Conservation (phyloP, 306 rosid genomes). For the Castanea sativa region DNA sequence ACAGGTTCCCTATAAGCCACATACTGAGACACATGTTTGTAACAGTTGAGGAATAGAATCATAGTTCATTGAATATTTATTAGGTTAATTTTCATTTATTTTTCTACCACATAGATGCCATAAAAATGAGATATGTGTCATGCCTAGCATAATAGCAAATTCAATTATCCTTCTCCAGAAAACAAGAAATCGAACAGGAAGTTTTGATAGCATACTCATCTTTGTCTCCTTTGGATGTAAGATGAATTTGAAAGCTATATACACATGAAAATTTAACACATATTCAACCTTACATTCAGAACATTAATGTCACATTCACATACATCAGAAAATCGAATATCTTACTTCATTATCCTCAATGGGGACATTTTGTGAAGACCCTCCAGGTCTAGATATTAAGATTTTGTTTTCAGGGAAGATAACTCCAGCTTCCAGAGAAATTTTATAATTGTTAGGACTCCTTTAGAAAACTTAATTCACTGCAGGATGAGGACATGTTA, state of each 20-base stretch:
- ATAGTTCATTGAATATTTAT: not conserved
- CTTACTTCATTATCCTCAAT: not conserved
- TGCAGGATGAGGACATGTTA: too few relatives aligned
- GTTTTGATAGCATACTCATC: not conserved
- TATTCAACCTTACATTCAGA: not conserved
- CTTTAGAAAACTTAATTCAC: too few relatives aligned
- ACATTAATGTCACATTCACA: not conserved
- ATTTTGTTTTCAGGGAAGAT: not conserved
- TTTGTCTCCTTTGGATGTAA: not conserved
- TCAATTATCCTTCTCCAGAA: not conserved
- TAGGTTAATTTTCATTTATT: not conserved
- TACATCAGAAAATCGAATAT: not conserved
- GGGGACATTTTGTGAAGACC: not conserved
- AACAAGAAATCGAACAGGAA: not conserved
- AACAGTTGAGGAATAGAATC: not conserved
- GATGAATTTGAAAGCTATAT: not conserved
- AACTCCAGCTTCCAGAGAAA: not conserved
- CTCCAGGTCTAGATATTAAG: not conserved
- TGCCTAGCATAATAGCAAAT: not conserved
- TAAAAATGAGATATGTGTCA: not conserved
- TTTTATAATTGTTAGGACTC: too few relatives aligned
- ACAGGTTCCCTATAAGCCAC: not conserved
- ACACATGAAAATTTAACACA: not conserved
- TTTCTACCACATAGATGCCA: not conserved
- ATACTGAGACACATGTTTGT: not conserved